Base-by-base conservation (phyloP, 495 filamentous ascomycete genomes). In the Lophiostoma macrostomum region DNA sequence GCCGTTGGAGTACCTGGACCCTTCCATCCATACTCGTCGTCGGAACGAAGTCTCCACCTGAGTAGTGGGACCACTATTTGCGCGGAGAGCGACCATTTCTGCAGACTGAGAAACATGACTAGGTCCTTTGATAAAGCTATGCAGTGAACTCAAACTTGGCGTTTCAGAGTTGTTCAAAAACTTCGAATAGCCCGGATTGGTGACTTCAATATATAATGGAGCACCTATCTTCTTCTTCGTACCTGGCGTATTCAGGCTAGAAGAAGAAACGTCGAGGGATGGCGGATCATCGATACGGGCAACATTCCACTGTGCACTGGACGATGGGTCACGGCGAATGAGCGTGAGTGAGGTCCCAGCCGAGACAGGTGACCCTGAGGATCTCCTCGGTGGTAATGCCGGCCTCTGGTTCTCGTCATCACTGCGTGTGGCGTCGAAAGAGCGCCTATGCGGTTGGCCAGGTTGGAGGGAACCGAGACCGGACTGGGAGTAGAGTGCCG, bases 271-370 rank as follows among this genome's bases (percentile, higher is more conserved):
- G 36, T 69, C 69, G 4, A 39, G 23, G 8, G 64, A 50, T 42
- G 72, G 60, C 71, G 71, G 50, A 74, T 74, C 79, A 18, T 75
- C 74, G 32, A 95, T 81, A 34, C 73, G 85, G 4, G 85, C 90
- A 23, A 96, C 82, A 59, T 96, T 96, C 88, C 88, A 95, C 66
- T 98, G 93, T 31, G 75, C 77, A 10, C 84, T 82, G 22, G 84
- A 84, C 1, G 80, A 73, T 2, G 89, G 86, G 69, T 96, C 89
- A 28, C 93, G 86, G 12, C 93, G 85, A 45, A 98, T 95, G 11
- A 98, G 71, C 0, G 87, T 95, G 25, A 96, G 78, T n/a, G 82
- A 81, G 8, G 45, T 46, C 2, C 50, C 44, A 28, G 16, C 7
- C 5, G 32, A 4, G 6, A 12, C 12, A 16, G 25, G 28, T 53